Base-by-base conservation (phyloP, 257 asterid species). In the Vinca minor region DNA sequence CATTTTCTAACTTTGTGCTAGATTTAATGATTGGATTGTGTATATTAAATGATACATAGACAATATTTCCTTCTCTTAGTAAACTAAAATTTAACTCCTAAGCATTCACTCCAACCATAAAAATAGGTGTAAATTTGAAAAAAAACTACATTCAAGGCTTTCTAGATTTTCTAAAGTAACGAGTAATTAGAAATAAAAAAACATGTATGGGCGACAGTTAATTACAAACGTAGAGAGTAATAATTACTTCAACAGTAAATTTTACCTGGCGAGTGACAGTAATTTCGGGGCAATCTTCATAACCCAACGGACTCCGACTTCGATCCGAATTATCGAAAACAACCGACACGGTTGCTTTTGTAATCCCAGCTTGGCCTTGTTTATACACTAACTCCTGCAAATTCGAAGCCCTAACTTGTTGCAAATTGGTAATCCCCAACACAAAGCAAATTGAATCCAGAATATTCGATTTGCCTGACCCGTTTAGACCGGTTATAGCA, bases 301-400 rank as follows among this genome's bases (percentile, higher is more conserved):
- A 93, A 9, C 97, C 99, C 36, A 93, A 78, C 52, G 97, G 97
- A 63, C 99, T 93, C 34, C 96, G 84, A 67, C 68, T 71, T n/a
- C 89, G 82, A 50, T 89, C 99, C 0, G 92, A 83, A 76, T 93
- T 93, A 70, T 93, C 99, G 36, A 93, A 93, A 60, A 93, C 96
- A 52, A 93, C 70, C 0, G 99, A 93, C 15, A 93, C 99, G 0
- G 99, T 93, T 59, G 99, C 97, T 71, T 93, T 93, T 34, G 99
- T 89, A 32, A 93, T 89, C 66, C 99, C 97, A 71, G 97, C 99
- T 74, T 93, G 99, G 58, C 99, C 99, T 82, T 89, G 99, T 86
- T 93, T 93, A 79, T 93, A 93, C 67, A 93, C 99, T 54, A 93
- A 83, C 89, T 93, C 99, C 84, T 93, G 99, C 69, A 93, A 73